A percentile compares a stretch with the other conserved stretches of the same genome.
phyloP scores from a whole-genome alignment of 495 filamentous ascomycete species.

The Xylaria grammica region DNA sequence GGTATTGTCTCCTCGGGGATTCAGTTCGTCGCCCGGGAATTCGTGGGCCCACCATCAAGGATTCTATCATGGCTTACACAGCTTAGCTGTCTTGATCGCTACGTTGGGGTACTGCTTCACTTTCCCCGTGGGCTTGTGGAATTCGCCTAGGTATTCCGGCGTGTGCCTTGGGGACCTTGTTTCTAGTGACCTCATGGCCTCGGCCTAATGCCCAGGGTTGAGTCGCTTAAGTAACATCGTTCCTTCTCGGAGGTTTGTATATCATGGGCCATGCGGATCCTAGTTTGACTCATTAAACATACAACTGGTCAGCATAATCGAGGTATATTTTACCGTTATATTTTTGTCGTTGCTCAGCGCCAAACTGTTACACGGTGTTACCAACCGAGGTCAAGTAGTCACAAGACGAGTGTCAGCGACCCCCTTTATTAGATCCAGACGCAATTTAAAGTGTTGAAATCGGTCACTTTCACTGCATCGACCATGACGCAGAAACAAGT shows the following conservation, averaged over 20 bases:
- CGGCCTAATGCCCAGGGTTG: conserved; percentile 29
- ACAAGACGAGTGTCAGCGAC: neutral
- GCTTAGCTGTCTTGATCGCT: conserved; percentile 28
- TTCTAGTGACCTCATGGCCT: conserved; percentile 26
- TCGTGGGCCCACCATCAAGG: conserved; percentile 28
- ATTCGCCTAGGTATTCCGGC: conserved; percentile 30
- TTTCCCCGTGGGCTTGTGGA: conserved; percentile 28
- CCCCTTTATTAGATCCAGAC: conserved; percentile 9
- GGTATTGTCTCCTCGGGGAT: conserved; percentile 28
- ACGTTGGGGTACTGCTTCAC: conserved; percentile 24
- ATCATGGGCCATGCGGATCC: conserved; percentile 31
- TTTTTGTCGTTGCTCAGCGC: conserved; percentile 29
- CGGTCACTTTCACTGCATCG: conserved; percentile 20
- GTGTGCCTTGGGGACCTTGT: conserved; percentile 31
- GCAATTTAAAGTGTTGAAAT: neutral
- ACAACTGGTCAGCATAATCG: conserved; percentile 27
- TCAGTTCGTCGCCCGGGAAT: conserved; percentile 21
- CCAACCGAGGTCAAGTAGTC: conserved; percentile 8
- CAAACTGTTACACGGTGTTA: conserved; percentile 25
- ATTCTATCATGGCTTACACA: conserved; percentile 28
- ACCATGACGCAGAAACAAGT: conserved; percentile 45
- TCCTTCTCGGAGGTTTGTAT: conserved; percentile 22
- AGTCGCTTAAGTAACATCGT: conserved; percentile 35
- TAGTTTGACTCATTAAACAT: conserved; percentile 36
- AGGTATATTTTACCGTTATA: conserved; percentile 30